Evolutionary conservation across 2,329 filamentous ascomycete species (phyloP).

Genomic region (Trichoderma arundinaceum): DNA sequence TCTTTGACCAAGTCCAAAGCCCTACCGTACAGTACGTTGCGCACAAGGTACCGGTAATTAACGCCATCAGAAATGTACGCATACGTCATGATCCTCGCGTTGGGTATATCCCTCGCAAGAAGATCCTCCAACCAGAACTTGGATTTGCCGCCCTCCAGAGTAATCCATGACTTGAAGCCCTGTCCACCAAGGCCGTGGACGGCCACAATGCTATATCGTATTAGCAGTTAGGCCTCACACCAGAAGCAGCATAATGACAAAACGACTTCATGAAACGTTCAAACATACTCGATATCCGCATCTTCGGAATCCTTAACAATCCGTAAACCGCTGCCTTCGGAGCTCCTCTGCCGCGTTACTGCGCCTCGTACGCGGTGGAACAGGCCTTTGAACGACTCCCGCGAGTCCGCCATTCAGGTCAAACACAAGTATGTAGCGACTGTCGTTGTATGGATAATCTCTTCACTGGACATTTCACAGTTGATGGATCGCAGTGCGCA

Average conservation of each 20-base stretch:
- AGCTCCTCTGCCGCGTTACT: conserved; percentile 34
- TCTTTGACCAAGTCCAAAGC: conserved; percentile 37
- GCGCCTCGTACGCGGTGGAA: conserved; percentile 37
- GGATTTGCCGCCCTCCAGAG: conserved; percentile 34
- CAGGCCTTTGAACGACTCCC: conserved; percentile 37
- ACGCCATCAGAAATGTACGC: conserved; percentile 36
- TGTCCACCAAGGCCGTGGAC: conserved; percentile 39
- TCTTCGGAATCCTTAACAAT: conserved; percentile 36
- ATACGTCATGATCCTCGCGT: conserved; percentile 40
- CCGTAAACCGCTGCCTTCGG: conserved; percentile 34
- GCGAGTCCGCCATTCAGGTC: conserved; percentile 35
- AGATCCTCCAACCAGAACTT: conserved; percentile 39
- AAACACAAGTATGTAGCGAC: background rate
- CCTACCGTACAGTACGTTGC: conserved; percentile 38
- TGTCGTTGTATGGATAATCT: background rate
- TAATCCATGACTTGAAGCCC: conserved; percentile 39
- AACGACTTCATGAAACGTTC: background rate
- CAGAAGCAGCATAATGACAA: background rate
- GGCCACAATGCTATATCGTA: conserved; percentile 38
- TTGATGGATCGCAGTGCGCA: background rate
- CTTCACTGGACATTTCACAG: background rate
- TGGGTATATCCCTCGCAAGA: conserved; percentile 37
- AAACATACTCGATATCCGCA: conserved; percentile 38
- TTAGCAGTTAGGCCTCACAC: background rate
- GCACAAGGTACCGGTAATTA: conserved; percentile 37